Evolutionary conservation across 495 filamentous ascomycete genomes (phyloP), one percentile per base, ranked within the genome.

Genomic region (Choiromyces venosus): DNA sequence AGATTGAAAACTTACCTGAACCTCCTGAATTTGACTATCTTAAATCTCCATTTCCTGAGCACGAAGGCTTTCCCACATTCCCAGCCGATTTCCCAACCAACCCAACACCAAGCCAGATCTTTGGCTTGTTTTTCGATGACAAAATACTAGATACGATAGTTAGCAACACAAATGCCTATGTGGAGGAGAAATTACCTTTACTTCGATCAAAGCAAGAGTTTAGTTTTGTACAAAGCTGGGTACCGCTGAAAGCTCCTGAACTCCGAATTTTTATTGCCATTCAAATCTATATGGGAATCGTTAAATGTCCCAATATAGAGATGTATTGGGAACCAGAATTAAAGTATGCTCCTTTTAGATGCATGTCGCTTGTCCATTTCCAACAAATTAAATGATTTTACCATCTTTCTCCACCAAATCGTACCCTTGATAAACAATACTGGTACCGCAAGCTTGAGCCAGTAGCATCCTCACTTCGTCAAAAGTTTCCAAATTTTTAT

Each of bases 161-260:
- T 42, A 68, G 37, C 21, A 68, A 68, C 21, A 68, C 67, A 0
- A 68, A 42, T 68, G 4, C 19, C 4, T 68, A 68, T 68, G 37
- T 33, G 16, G 37, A 42, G 21, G 37, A 25, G 0, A 68, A 42
- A 4, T 4, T 29, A 29, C 12, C 10, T 21, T 14, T 39, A 4
- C 38, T 25, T 42, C 40, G 5, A 19, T 44, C 40, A 44, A 44
- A 4, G 19, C 19, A 14, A 19, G 40, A 44, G 40, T 68, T 68
- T 25, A 4, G 18, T 7, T 29, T 18, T 42, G 19, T 38, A 10
- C 25, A 19, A 68, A 14, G 35, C 25, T 29, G 67, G 67, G 19
- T 16, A 18, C 8, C 8, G 3, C 4, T 68, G 25, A 42, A 38
- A 7, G 5, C 19, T 2, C n/a, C 25, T 33, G 67, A 42, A 36